Evolutionary conservation across 1,284 basidiomycete species (phyloP), one percentile per base, ranked within the genome.

Genomic region (Golubevia pallescens): DNA sequence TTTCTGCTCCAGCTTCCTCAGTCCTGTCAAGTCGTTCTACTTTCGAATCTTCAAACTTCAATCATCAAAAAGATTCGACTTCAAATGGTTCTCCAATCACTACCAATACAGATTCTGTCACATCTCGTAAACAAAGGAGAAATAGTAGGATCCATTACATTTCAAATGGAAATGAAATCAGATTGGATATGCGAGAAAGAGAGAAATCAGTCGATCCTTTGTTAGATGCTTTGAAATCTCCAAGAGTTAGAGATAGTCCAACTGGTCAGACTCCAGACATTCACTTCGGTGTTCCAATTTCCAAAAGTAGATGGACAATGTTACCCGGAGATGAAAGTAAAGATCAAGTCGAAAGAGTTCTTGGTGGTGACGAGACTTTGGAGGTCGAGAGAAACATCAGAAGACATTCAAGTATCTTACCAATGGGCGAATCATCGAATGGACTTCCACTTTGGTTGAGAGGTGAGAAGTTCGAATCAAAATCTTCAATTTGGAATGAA

Each of bases 211-310:
- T 32, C 13, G 52, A n/a, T 23, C 54, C 52, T n/a, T 38, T 77
- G 6, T 28, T 28, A 28, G 74, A 70, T 56, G 63, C 64, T 2
- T 61, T 74, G 65, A 68, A 69, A 4, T 77, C 74, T 28, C 73
- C 73, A 0, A 56, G 73, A 3, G 38, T 73, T 4, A 71, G 63
- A 24, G 63, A 70, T 8, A 74, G 73, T 56, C 73, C 74, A 6
- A 69, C 73, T 3, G 74, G 74, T 14, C 71, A 67, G 60, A 76
- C 74, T 20, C 74, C 74, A 2, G 56, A 62, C 0, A 68, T 76
- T 71, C 55, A 54, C n/a, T 76, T 71, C 56, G 70, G 72, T 34
- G 64, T 70, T 34, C 64, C 42, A 48, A 48, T 48, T 16, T 48
- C 42, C 16, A 48, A 16, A 48, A 13, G 13, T 16, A 48, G 16